Base-by-base conservation (phyloP, 2,329 filamentous ascomycete genomes). In the Zarea fungicola region DNA sequence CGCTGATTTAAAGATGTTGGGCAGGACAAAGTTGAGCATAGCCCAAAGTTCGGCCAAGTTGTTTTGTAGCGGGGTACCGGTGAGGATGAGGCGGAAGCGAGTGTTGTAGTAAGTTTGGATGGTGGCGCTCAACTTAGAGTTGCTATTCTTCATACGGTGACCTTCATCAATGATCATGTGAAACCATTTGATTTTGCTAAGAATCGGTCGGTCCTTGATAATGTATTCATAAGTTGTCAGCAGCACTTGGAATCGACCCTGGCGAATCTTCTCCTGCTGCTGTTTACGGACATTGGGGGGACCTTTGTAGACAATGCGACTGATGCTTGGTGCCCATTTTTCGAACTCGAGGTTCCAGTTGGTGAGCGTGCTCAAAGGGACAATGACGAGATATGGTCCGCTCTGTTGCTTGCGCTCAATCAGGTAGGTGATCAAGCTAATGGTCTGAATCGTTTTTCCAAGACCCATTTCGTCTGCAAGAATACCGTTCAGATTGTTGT, bases 111-210 rank as follows among this genome's bases (percentile, higher is more conserved):
- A 97, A 54, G 90, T 84, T 31, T 92, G 91, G 56, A 99, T 89
- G 5, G 93, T 97, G 56, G 84, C 89, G 68, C 89, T 96, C 58
- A 99, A 78, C 72, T 99, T 99, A 9, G 93, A 99, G 59, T 93
- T 85, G 25, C 89, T 80, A 69, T 99, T 99, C 80, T 99, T 99
- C 93, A 99, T 99, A 66, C 93, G 90, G 69, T 99, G 93, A 71
- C 93, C 93, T 75, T 99, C 93, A 61, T 99, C 93, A 57, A 99
- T 93, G 60, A 99, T 97, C 93, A 99, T 97, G 72, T 99, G 93
- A 60, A 96, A 86, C 93, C 93, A 99, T 71, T 97, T 97, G 71
- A 99, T 92, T 76, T 97, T 97, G 75, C 89, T 95, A 11, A 99
- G 74, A 57, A 99, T 78, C 0, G 92, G 92, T 29, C 93, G 84